A percentile compares a stretch with the other conserved stretches of the same genome.
phyloP scores from a whole-genome alignment of 495 filamentous ascomycete genomes.

The Echria macrotheca region DNA sequence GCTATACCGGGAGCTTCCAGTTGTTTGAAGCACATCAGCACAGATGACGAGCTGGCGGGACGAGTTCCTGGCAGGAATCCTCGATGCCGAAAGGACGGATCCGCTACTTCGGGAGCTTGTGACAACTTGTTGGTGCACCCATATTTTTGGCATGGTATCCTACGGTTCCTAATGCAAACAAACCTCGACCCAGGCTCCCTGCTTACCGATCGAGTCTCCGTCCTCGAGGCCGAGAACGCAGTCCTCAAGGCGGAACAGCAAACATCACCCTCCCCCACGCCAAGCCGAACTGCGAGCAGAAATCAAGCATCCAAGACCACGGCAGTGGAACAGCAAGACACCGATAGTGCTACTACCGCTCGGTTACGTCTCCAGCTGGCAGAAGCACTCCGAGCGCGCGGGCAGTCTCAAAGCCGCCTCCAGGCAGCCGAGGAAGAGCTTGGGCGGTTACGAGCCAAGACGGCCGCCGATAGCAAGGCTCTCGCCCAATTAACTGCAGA shows the following conservation, averaged over 20 bases:
- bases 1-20: background rate
- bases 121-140: slow-evolving; percentile 35
- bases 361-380: slow-evolving; percentile 58
- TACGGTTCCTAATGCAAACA: too few species aligned
- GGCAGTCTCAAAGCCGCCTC: slow-evolving; percentile 57
- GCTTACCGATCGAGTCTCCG: slow-evolving; percentile 61
- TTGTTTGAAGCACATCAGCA: too few species aligned
- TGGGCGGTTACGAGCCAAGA: slow-evolving; percentile 53
- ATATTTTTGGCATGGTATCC: too few species aligned
- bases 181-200: slow-evolving; percentile 65
- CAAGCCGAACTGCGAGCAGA: background rate
- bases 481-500: slow-evolving; percentile 61
- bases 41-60: slow-evolving; percentile 45
- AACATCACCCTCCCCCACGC: background rate
- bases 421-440: slow-evolving; percentile 56
- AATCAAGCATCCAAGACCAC: slow-evolving; percentile 4
- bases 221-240: slow-evolving; percentile 48
- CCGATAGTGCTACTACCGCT: slow-evolving; percentile 32
- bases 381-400: slow-evolving; percentile 68
- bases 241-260: slow-evolving; percentile 24
- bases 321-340: slow-evolving; percentile 21
- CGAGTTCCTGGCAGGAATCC: slow-evolving; percentile 39
- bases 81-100: slow-evolving; percentile 37
- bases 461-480: slow-evolving; percentile 46
- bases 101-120: slow-evolving; percentile 42